Evolutionary conservation across 208 protist species (phyloP).

Genomic region (Acanthamoeba triangularis): DNA sequence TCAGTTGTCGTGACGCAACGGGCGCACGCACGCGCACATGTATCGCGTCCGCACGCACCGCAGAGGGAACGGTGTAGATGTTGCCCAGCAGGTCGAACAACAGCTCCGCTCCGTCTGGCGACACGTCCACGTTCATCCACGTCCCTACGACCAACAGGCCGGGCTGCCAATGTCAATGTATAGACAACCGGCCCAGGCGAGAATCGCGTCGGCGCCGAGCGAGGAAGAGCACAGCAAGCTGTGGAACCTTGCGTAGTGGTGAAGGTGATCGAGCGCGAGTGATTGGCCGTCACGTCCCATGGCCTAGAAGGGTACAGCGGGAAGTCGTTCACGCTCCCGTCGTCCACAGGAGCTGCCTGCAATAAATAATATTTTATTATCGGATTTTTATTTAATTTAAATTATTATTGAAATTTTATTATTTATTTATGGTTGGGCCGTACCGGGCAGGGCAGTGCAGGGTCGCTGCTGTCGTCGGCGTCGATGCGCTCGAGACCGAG

Average conservation of each 20-base stretch:
- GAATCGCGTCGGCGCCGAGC: no score
- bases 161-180: no score
- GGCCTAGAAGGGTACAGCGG: constrained; percentile 42
- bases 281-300: constrained; percentile 64
- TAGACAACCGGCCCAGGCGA: no score
- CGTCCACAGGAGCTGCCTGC: not conserved
- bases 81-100: constrained; percentile 73
- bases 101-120: constrained; percentile 38
- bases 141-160: no score
- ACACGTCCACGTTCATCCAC: constrained; percentile 51
- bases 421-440: not conserved
- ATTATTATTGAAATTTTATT: not conserved
- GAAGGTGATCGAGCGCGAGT: constrained; percentile 26
- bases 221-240: not conserved
- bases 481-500: no score
- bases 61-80: not conserved
- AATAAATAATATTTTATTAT: not conserved
- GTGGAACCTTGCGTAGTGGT: constrained; percentile 46
- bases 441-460: not conserved
- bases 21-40: not conserved
- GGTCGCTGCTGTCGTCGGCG: not conserved
- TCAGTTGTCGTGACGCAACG: no score
- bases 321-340: constrained; percentile 63
- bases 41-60: not conserved
- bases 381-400: not conserved